Conservation (phyloP, 2,329 filamentous ascomycete genomes). For the Magnaporthiopsis rhizophila region DNA sequence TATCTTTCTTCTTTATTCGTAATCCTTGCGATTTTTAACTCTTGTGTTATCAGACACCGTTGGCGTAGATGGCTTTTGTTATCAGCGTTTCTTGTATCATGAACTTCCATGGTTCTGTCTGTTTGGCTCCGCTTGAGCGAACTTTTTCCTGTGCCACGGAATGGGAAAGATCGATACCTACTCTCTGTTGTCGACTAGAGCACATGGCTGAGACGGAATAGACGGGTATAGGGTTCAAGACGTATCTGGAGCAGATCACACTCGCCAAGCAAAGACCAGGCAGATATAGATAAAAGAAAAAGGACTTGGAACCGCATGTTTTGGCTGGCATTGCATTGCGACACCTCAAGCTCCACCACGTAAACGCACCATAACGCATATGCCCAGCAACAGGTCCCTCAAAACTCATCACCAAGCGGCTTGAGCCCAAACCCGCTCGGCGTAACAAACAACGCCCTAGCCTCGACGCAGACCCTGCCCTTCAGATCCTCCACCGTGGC, state of each 20-base stretch:
- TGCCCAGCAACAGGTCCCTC: not conserved
- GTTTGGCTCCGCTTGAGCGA: no score
- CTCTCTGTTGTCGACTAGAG: no score
- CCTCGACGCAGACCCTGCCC: constrained; percentile 51
- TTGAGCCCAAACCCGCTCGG: constrained; percentile 35
- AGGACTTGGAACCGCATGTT: not conserved
- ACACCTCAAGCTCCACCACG: no score
- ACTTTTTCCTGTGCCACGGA: no score
- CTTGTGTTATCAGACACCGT: not conserved
- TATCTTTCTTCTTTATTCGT: not conserved
- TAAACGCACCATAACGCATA: no score
- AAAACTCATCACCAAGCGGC: constrained; percentile 13
- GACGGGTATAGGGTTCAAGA: not conserved
- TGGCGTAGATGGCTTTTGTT: no score
- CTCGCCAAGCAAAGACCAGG: not conserved
- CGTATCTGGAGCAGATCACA: not conserved
- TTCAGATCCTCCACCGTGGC: constrained; percentile 45
- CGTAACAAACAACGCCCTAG: constrained; percentile 51
- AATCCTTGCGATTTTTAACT: not conserved
- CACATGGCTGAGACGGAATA: not conserved
- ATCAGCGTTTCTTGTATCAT: no score
- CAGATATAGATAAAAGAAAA: not conserved
- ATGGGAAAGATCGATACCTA: no score
- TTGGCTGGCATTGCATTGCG: not conserved
- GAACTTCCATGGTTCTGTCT: no score